These are phyloP conservation scores for Taphrina deformans DNA, from an alignment of 1,139 yeast species.

Conservation along the genomic window DNA sequence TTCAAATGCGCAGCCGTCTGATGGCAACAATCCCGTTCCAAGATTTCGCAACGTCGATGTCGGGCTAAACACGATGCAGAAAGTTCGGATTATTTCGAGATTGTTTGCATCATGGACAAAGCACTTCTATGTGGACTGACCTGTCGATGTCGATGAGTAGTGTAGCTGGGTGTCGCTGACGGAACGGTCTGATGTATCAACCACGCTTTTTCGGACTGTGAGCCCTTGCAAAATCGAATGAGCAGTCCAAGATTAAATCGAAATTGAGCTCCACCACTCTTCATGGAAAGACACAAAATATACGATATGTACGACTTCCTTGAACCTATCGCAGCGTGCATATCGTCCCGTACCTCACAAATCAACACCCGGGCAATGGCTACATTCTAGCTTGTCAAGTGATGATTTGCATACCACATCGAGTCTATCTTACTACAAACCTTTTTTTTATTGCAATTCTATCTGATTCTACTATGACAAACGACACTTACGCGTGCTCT, in stretches of 20 bases:
- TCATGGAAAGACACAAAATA: not conserved
- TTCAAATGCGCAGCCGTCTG: not conserved
- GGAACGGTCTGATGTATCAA: not conserved
- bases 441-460: too few species aligned
- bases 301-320: not conserved
- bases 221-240: constrained; percentile 14
- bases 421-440: too few species aligned
- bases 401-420: too few species aligned
- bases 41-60: not conserved
- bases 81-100: not conserved
- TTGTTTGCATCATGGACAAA: not conserved
- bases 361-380: too few species aligned
- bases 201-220: not conserved
- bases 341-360: too few species aligned
- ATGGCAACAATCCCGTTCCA: not conserved
- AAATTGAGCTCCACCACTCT: constrained; percentile 10
- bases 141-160: constrained; percentile 8
- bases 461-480: too few species aligned
- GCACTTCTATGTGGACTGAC: not conserved
- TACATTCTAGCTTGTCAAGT: too few species aligned
- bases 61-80: not conserved
- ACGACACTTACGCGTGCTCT: constrained; percentile 3
- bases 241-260: constrained; percentile 26
- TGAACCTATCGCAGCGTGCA: too few species aligned
- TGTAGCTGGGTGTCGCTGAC: constrained; percentile 5